Evolutionary conservation across 2,329 filamentous ascomycete genomes (phyloP).

Genomic region (Spiromastix sp.): DNA sequence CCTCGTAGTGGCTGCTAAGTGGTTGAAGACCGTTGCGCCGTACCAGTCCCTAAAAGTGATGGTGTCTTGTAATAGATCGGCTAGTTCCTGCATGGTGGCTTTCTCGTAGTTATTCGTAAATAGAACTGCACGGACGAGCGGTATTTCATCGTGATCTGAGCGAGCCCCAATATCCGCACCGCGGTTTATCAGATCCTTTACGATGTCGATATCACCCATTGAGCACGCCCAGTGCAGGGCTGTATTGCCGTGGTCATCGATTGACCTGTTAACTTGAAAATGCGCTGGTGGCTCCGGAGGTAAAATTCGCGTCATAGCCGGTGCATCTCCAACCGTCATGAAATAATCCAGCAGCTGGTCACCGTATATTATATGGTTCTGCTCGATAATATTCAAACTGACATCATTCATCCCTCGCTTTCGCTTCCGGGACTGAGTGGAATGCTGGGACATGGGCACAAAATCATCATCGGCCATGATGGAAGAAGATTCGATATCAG

Average conservation of each 20-base stretch:
- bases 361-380: slow-evolving; percentile 81
- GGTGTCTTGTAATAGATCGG: slow-evolving; percentile 74
- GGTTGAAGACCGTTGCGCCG: slow-evolving; percentile 84
- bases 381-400: slow-evolving; percentile 42
- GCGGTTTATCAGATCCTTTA: slow-evolving; percentile 74
- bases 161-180: slow-evolving; percentile 63
- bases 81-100: slow-evolving; percentile 73
- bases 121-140: slow-evolving; percentile 84
- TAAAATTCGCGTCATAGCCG: slow-evolving; percentile 45
- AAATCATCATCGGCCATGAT: slow-evolving; percentile 77
- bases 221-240: slow-evolving; percentile 95
- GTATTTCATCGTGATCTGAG: slow-evolving; percentile 69
- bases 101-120: slow-evolving; percentile 98
- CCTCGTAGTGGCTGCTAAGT: slow-evolving; percentile 80
- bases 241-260: slow-evolving; percentile 86
- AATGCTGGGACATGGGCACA: slow-evolving; percentile 57
- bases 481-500: slow-evolving; percentile 73
- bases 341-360: slow-evolving; percentile 96
- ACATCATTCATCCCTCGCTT: slow-evolving; percentile 62
- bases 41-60: slow-evolving; percentile 69
- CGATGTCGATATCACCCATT: slow-evolving; percentile 91
- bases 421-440: slow-evolving; percentile 53
- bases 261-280: slow-evolving; percentile 83
- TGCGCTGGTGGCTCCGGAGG: slow-evolving; percentile 72
- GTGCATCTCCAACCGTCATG: slow-evolving; percentile 69